Evolutionary conservation across 139 green algal species (phyloP), one percentile per base, ranked within the genome.

Genomic region (Picochlorum sp.): DNA sequence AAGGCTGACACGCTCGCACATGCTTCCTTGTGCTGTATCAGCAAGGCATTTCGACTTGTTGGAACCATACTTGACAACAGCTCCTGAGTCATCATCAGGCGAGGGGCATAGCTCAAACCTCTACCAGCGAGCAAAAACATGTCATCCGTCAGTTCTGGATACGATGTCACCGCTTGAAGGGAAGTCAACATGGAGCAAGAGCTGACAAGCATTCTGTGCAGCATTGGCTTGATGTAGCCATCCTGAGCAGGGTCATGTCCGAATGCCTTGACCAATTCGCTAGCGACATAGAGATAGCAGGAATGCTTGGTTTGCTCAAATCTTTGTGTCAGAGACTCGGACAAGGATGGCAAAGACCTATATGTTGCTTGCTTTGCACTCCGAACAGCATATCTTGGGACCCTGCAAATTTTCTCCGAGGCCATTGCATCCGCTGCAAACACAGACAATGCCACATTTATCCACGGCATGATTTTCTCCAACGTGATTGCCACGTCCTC

Each of bases 241-340:
- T 81, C 75, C 3, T 73, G 49, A 1, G 52, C 58, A 14, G 67
- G 32, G 47, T 89, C 72, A 16, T 70, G 52, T 4, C 79, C 81
- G 70, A 88, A 94, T 11, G 79, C 72, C 70, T 95, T 95, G 51
- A 92, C 55, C 49, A 94, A 70, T 83, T 95, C 87, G 23, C 70
- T 84, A 24, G 85, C 74, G 16, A 89, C 85, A 70, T 90, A 95
- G 66, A 95, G 78, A 68, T 87, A 87, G 30, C 75, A 80, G 4
- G 80, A 78, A 65, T 91, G 81, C 6, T 67, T 67, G 2, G 72
- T 85, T 44, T 64, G 10, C 32, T 64, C 58, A 44, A 94, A 94
- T 18, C 73, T 74, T 16, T 37, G 32, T 13, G 84, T 81, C 65
- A 94, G 72, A 16, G 65, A 63, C 41, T 77, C 56, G 6, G 86